These are phyloP conservation scores for Iberis pinnata DNA, from an alignment of 345 rosid genomes.

Conservation along the genomic window DNA sequence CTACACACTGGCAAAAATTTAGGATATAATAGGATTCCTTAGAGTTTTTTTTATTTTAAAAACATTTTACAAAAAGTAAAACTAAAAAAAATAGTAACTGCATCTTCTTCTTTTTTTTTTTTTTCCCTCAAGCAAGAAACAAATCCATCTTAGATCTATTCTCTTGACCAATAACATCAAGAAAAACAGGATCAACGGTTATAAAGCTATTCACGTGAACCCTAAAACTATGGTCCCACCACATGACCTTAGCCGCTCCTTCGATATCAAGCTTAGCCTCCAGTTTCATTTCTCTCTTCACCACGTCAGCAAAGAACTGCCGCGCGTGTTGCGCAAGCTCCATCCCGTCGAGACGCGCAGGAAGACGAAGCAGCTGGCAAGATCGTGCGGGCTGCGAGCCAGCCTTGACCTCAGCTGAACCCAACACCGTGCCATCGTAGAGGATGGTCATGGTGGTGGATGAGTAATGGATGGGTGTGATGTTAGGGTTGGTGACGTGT, in stretches of 20 bases:
- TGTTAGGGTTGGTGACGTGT: slow-evolving; percentile 80
- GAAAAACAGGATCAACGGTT: slow-evolving; percentile 77
- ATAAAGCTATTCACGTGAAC: slow-evolving; percentile 74
- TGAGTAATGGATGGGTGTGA: slow-evolving; percentile 55
- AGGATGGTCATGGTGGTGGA: slow-evolving; percentile 74
- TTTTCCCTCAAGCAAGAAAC: slow-evolving; percentile 29
- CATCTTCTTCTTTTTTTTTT: no score
- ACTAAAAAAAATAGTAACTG: no score
- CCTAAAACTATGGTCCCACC: slow-evolving; percentile 79
- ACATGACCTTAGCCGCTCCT: slow-evolving; percentile 67
- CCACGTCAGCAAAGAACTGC: slow-evolving; percentile 62
- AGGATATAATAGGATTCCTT: no score
- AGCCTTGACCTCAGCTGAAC: slow-evolving; percentile 57
- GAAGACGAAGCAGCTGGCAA: slow-evolving; percentile 54
- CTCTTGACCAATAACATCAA: slow-evolving; percentile 75
- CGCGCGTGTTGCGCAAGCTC: slow-evolving; percentile 78
- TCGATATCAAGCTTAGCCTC: slow-evolving; percentile 60
- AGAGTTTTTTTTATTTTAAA: no score
- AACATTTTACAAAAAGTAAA: no score
- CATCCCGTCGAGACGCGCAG: slow-evolving; percentile 64
- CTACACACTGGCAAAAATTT: no score
- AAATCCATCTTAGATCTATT: slow-evolving; percentile 52
- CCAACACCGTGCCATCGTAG: slow-evolving; percentile 79
- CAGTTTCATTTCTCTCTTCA: slow-evolving; percentile 66
- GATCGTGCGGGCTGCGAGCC: slow-evolving; percentile 62